These are phyloP conservation scores for Basidiobolus meristosporus DNA, from an alignment of 371 early-diverging fungal genomes.

Conservation along the genomic window DNA sequence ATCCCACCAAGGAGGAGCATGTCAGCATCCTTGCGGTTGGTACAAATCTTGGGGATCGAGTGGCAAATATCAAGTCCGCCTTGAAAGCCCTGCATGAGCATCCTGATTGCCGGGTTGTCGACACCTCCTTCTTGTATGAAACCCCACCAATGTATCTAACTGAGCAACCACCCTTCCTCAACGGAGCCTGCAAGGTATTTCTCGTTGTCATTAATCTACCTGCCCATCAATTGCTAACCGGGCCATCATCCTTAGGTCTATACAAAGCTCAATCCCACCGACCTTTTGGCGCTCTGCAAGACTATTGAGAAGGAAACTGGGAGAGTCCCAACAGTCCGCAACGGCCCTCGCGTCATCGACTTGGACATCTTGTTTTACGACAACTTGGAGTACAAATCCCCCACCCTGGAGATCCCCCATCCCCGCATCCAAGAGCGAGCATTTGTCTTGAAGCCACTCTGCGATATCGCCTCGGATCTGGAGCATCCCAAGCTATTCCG, in stretches of 20 bases:
- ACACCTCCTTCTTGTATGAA: constrained; percentile 92
- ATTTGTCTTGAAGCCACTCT: constrained; percentile 86
- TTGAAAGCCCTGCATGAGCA: constrained; percentile 31
- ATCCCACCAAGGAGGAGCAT: no score
- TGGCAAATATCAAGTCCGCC: constrained; percentile 56
- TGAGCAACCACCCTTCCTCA: constrained; percentile 85
- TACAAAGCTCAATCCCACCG: constrained; percentile 56
- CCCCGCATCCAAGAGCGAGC: constrained; percentile 72
- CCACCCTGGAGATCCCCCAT: constrained; percentile 73
- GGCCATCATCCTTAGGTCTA: constrained; percentile 23
- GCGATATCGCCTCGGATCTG: constrained; percentile 77
- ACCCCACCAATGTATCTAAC: constrained; percentile 88
- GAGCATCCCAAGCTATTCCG: constrained; percentile 77
- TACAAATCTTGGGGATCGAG: constrained; percentile 79
- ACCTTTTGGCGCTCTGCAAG: constrained; percentile 61
- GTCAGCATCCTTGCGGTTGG: constrained; percentile 68
- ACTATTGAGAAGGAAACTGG: constrained; percentile 66
- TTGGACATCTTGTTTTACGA: constrained; percentile 89
- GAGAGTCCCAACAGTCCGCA: constrained; percentile 41
- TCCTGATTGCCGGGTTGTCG: constrained; percentile 35
- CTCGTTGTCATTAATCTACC: no score
- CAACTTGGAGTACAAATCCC: constrained; percentile 45
- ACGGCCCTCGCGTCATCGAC: constrained; percentile 88
- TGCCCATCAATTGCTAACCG: no score
- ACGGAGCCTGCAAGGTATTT: constrained; percentile 65